A percentile compares a stretch with the other conserved stretches of the same genome.
These are phyloP conservation scores for Pseudopyricularia cyperi DNA, from an alignment of 2,329 filamentous ascomycete genomes.

Conservation along the genomic window DNA sequence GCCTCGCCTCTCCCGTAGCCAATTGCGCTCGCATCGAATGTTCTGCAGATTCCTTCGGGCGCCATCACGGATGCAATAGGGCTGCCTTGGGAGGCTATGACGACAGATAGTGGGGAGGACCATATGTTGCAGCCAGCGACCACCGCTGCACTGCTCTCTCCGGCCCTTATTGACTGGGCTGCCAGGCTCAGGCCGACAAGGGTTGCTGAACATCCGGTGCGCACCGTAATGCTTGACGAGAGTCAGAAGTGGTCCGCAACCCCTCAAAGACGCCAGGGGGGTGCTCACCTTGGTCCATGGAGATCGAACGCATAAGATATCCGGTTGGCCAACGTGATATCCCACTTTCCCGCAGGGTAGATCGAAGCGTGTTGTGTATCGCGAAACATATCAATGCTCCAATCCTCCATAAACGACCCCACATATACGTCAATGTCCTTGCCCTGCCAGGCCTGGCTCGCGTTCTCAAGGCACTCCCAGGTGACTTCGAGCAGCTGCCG, in stretches of 20 bases:
- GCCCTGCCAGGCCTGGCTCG: slow-evolving; percentile 9
- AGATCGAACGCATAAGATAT: too few relatives aligned
- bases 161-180: neutral
- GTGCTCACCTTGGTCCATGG: too few relatives aligned
- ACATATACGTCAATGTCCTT: slow-evolving; percentile 10
- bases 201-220: neutral
- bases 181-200: neutral
- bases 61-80: neutral
- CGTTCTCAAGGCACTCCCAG: slow-evolving; percentile 8
- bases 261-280: too few relatives aligned
- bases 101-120: neutral
- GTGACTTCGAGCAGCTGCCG: slow-evolving; percentile 4
- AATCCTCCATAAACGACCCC: slow-evolving; percentile 9
- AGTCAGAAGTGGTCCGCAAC: too few relatives aligned
- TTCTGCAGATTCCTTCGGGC: slow-evolving; percentile 9
- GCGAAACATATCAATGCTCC: slow-evolving; percentile 3
- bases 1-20: slow-evolving; percentile 31
- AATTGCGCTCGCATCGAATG: slow-evolving; percentile 24
- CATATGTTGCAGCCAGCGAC: neutral
- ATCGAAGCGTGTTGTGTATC: neutral
- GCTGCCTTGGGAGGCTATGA: neutral
- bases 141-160: neutral
- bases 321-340: neutral
- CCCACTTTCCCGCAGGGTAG: neutral
- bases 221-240: neutral